Percentiles rank a stretch among this genome's conserved stretches.
Conservation (phyloP, 768 basidiomycete genomes). For the Ephemerocybe angulata region DNA sequence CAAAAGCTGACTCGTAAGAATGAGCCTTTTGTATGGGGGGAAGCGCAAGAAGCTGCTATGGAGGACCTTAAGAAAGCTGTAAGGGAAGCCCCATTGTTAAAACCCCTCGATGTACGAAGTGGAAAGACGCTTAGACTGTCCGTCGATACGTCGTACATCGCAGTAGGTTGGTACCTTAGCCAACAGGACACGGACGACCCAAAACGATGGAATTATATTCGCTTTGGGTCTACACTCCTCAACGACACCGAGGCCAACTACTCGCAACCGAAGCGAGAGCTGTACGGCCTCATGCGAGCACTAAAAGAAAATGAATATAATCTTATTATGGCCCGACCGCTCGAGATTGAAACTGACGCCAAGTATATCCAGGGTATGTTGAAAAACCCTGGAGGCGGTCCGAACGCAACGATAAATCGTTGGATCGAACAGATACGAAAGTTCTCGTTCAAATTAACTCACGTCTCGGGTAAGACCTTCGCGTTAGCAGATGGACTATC, state of each 20-base stretch:
- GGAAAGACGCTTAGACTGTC: conserved; percentile 25
- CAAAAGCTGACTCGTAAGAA: conserved; percentile 19
- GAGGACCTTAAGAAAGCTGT: conserved; percentile 7
- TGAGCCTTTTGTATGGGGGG: conserved; percentile 6
- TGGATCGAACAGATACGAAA: conserved; percentile 27
- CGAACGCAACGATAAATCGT: conserved; percentile 25
- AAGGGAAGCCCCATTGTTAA: conserved; percentile 20
- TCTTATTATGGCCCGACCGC: not conserved
- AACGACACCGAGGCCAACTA: conserved; percentile 32
- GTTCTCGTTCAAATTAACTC: conserved; percentile 7
- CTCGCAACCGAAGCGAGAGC: conserved; percentile 10
- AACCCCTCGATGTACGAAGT: conserved; percentile 30
- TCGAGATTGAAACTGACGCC: not conserved
- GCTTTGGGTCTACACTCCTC: conserved; percentile 34
- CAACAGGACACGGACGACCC: conserved; percentile 23
- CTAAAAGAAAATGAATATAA: not conserved
- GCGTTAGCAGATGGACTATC: conserved; percentile 20
- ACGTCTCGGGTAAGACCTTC: conserved; percentile 12
- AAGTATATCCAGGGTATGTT: conserved; percentile 24
- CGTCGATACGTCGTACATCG: conserved; percentile 34
- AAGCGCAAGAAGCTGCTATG: not conserved
- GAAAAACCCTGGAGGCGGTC: conserved; percentile 27
- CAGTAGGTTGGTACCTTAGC: conserved; percentile 30
- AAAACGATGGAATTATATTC: conserved; percentile 16
- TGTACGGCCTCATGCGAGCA: conserved; percentile 2